Conservation (phyloP, 805 yeast genomes). For the Danielia oregonensis region DNA sequence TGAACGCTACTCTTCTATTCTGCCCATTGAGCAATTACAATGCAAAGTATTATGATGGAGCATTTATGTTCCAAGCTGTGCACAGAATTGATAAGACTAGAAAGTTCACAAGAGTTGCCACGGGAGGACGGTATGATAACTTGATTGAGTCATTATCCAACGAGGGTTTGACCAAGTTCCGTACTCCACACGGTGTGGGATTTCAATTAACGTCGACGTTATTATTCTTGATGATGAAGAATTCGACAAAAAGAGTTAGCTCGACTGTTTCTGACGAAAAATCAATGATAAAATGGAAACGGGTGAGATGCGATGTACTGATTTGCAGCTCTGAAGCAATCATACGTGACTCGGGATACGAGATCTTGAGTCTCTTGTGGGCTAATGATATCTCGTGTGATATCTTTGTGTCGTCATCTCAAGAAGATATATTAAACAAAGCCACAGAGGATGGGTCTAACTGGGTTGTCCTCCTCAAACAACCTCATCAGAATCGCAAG, state of each 20-base stretch:
- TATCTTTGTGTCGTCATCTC: slow-evolving; percentile 28
- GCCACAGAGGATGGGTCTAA: slow-evolving; percentile 70
- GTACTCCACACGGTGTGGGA: slow-evolving; percentile 65
- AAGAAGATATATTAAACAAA: slow-evolving; percentile 61
- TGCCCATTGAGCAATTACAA: slow-evolving; percentile 86
- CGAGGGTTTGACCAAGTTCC: slow-evolving; percentile 21
- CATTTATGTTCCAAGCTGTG: slow-evolving; percentile 85
- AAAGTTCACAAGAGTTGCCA: slow-evolving; percentile 57
- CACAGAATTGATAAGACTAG: slow-evolving; percentile 54
- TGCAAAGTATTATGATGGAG: slow-evolving; percentile 70
- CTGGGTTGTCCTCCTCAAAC: slow-evolving; percentile 77
- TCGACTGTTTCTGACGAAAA: slow-evolving; percentile 22
- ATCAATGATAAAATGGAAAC: slow-evolving; percentile 21
- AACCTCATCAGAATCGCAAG: slow-evolving; percentile 39
- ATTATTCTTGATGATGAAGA: slow-evolving; percentile 35
- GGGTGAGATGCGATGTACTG: slow-evolving; percentile 75
- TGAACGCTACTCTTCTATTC: slow-evolving; percentile 53
- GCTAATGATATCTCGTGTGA: slow-evolving; percentile 76
- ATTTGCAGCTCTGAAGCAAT: slow-evolving; percentile 62
- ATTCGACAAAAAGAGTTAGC: slow-evolving; percentile 43
- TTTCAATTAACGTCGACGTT: slow-evolving; percentile 64
- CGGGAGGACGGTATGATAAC: slow-evolving; percentile 91
- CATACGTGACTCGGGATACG: slow-evolving; percentile 59
- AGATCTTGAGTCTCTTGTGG: slow-evolving; percentile 68
- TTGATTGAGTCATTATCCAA: slow-evolving; percentile 66